Evolutionary conservation across 1,139 yeast species (phyloP), one percentile per base, ranked within the genome.

Genomic region (Taiozyma onychis): DNA sequence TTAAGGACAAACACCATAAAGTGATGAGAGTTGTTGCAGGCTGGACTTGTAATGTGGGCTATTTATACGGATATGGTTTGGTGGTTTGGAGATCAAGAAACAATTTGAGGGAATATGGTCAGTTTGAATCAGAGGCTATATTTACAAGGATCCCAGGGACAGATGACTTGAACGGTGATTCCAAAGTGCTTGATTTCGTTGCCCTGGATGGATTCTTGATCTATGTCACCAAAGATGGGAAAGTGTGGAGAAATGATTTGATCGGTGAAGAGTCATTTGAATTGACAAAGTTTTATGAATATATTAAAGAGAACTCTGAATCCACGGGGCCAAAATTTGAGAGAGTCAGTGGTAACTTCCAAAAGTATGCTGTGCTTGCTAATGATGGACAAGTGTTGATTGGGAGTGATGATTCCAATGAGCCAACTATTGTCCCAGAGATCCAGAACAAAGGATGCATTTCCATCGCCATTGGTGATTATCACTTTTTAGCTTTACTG

Each of bases 391-490:
- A 76, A 39, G 81, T 75, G 6, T 66, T 75, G n/a, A 59, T 74
- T 46, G 85, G 83, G 22, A 60, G 63, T 44, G 64, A 57, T 39
- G 65, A 62, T 2, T 56, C 53, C 6, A 46, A 59, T 35, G 54
- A 50, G 7, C 58, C 66, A 18, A 45, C 57, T n/a, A 46, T 55
- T 1, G 48, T 57, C 28, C 47, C 63, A 16, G 65, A 62, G 49
- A 62, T 84, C 22, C 88, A 83, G 55, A 71, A 78, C 9, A 66
- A 65, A 21, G 75, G 76, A 9, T 75, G 87, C 41, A 71, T 81
- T 3, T 75, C 83, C 5, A 67, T 87, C 2, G 82, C 81, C 2
- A 77, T 83, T 52, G 96, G 95, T 0, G 95, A 88, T 62, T 83
- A 85, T 60, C 96, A 88, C 63, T 74, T 68, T 45, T 62, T 87